These are phyloP conservation scores for Epicoccum sorghinum DNA, from an alignment of 2,329 filamentous ascomycete genomes.

Conservation along the genomic window DNA sequence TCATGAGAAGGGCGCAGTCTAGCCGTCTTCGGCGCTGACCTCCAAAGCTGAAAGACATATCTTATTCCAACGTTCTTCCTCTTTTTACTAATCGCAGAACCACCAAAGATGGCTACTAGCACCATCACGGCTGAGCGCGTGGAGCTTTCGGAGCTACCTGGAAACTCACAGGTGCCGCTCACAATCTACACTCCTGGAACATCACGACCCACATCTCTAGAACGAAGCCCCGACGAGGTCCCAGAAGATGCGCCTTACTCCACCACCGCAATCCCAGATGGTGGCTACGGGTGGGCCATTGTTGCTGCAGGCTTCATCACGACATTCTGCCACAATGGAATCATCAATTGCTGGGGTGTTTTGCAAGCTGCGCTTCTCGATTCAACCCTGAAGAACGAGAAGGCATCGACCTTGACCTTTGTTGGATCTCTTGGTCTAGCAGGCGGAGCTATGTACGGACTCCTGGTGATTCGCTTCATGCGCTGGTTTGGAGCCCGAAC, in stretches of 20 bases:
- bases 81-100: neutral
- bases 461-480: conserved; percentile 60
- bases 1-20: conserved; percentile 11
- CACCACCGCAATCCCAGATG: conserved; percentile 52
- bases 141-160: conserved; percentile 17
- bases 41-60: neutral
- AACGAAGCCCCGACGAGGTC: neutral
- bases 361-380: conserved; percentile 63
- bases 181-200: neutral
- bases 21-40: neutral
- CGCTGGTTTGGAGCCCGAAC: conserved; percentile 56
- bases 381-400: conserved; percentile 49
- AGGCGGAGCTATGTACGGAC: conserved; percentile 58
- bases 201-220: neutral
- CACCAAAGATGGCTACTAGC: conserved; percentile 9
- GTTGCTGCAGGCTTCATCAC: conserved; percentile 58
- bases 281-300: conserved; percentile 64
- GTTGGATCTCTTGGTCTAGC: conserved; percentile 62
- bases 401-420: conserved; percentile 62
- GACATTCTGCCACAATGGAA: conserved; percentile 60
- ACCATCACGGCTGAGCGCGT: conserved; percentile 18
- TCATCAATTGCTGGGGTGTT: conserved; percentile 65
- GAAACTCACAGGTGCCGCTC: conserved; percentile 4
- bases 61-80: neutral
- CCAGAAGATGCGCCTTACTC: conserved; percentile 10